A percentile compares a stretch with the other conserved stretches of the same genome.
Evolutionary conservation across 805 yeast species (phyloP).

Genomic region (Pichia thaimueangensis): DNA sequence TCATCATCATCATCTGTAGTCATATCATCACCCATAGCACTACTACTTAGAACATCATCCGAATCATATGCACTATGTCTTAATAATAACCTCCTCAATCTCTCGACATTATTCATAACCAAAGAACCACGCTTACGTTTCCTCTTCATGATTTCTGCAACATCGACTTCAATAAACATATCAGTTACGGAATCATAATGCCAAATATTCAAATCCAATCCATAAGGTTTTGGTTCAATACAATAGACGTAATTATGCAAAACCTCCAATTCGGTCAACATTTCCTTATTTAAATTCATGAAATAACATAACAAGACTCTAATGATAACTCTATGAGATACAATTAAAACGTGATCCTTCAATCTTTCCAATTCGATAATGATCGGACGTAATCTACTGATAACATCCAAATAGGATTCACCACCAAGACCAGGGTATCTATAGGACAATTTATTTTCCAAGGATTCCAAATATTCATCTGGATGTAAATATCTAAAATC

Average conservation of each 20-base stretch:
- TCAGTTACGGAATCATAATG: constrained; percentile 30
- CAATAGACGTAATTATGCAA: constrained; percentile 32
- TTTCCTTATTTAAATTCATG: constrained; percentile 31
- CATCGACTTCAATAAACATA: constrained; percentile 33
- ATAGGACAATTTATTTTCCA: constrained; percentile 27
- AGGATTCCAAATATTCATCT: constrained; percentile 25
- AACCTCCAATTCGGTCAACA: constrained; percentile 34
- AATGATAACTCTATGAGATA: constrained; percentile 31
- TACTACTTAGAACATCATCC: constrained; percentile 15
- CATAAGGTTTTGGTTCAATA: constrained; percentile 35
- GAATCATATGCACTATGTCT: constrained; percentile 12
- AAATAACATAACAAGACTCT: constrained; percentile 32
- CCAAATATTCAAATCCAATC: constrained; percentile 33
- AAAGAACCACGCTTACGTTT: constrained; percentile 28
- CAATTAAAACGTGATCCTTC: constrained; percentile 30
- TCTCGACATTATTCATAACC: constrained; percentile 14
- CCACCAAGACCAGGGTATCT: constrained; percentile 34
- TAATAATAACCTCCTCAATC: constrained; percentile 12
- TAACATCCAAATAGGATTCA: constrained; percentile 34
- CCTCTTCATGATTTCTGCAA: constrained; percentile 30
- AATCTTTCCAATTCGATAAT: constrained; percentile 32
- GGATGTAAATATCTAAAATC: constrained; percentile 25
- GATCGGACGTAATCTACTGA: constrained; percentile 30
- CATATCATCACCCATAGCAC: constrained; percentile 7
- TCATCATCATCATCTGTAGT: constrained; percentile 7